Conservation (phyloP, 2,329 filamentous ascomycete genomes). For the Colletotrichum liaoningense region DNA sequence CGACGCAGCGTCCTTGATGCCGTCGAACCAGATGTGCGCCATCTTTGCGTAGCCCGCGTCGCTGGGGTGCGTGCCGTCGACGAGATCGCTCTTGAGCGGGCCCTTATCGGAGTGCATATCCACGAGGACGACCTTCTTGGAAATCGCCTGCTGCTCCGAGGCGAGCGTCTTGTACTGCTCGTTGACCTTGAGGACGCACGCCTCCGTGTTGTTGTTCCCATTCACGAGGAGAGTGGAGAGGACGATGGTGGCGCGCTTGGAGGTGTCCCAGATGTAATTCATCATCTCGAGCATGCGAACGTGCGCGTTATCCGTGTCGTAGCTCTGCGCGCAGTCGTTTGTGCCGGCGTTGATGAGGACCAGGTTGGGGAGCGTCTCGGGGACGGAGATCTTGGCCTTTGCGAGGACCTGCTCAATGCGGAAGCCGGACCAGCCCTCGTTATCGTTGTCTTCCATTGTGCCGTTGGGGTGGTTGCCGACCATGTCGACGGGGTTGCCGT, state of each 20-base stretch:
- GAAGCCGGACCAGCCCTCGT: conserved; percentile 57
- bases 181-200: conserved; percentile 47
- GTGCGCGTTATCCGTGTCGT: conserved; percentile 44
- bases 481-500: conserved; percentile 51
- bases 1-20: conserved; percentile 42
- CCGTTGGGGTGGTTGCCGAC: conserved; percentile 53
- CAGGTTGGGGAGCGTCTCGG: conserved; percentile 50
- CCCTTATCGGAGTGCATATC: conserved; percentile 52
- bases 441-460: conserved; percentile 53
- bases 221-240: conserved; percentile 52
- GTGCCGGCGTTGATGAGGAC: conserved; percentile 56
- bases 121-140: conserved; percentile 49
- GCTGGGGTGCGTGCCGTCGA: conserved; percentile 52
- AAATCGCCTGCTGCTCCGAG: conserved; percentile 40
- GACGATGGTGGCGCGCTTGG: conserved; percentile 48
- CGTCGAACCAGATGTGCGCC: conserved; percentile 50
- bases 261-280: conserved; percentile 45
- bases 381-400: conserved; percentile 47
- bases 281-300: conserved; percentile 49
- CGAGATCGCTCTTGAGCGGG: conserved; percentile 45
- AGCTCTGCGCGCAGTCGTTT: conserved; percentile 53
- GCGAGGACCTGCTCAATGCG: conserved; percentile 52
- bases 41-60: conserved; percentile 54
- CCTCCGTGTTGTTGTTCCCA: conserved; percentile 41
- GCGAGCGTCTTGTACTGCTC: conserved; percentile 45